These are phyloP conservation scores for Nelumbo lutea DNA, from an alignment of 164 flowering plant genomes.

Conservation along the genomic window DNA sequence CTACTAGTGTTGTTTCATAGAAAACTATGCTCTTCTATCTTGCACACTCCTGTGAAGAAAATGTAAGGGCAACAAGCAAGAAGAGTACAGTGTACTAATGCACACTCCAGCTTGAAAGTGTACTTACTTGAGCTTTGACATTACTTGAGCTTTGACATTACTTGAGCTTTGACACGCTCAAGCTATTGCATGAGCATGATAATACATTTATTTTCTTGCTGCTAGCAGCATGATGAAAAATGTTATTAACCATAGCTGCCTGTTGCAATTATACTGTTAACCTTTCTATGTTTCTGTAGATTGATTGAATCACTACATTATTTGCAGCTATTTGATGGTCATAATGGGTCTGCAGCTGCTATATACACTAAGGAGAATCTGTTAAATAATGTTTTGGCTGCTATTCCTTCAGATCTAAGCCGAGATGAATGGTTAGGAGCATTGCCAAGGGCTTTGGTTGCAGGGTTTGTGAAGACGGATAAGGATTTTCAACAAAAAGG, in stretches of 20 bases:
- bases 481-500: constrained; percentile 93
- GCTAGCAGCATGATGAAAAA: too few relatives aligned
- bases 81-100: too few relatives aligned
- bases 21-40: too few relatives aligned
- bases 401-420: constrained; percentile 85
- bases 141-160: too few relatives aligned
- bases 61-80: too few relatives aligned
- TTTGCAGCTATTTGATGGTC: constrained; percentile 96
- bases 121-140: too few relatives aligned
- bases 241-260: background rate
- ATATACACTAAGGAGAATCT: constrained; percentile 95
- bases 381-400: constrained; percentile 64
- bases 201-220: too few relatives aligned
- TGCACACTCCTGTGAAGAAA: too few relatives aligned
- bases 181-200: too few relatives aligned
- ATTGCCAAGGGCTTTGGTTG: constrained; percentile 93
- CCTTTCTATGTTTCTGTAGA: background rate
- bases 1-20: too few relatives aligned
- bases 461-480: constrained; percentile 97
- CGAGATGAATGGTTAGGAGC: constrained; percentile 93
- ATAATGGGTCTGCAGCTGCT: constrained; percentile 95
- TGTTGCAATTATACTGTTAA: background rate
- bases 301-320: constrained; percentile 5
- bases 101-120: too few relatives aligned
- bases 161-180: too few relatives aligned